phyloP scores from a whole-genome alignment of 2,329 filamentous ascomycete species.

The Neonectria magnoliae region DNA sequence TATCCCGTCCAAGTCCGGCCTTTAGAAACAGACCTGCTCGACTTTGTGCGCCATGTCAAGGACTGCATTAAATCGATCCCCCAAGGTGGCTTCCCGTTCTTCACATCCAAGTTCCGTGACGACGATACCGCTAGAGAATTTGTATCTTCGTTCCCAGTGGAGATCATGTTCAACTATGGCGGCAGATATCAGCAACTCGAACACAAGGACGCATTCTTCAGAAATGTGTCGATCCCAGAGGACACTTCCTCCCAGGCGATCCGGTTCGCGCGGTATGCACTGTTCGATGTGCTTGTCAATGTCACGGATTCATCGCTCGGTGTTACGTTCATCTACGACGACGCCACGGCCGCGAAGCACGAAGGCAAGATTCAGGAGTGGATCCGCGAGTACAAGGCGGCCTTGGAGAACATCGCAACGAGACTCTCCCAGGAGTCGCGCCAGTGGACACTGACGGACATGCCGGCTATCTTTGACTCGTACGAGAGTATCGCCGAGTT shows the following conservation, averaged over 20 bases:
- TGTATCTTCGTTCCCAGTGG: background rate
- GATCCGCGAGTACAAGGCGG: background rate
- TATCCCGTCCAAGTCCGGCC: conserved; percentile 5
- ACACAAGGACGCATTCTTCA: background rate
- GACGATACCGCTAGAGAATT: background rate
- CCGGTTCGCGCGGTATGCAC: background rate
- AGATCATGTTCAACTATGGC: conserved; percentile 9
- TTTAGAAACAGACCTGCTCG: too few species aligned
- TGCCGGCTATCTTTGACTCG: background rate
- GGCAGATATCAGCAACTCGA: conserved; percentile 6
- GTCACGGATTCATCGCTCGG: background rate
- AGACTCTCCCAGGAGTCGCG: background rate
- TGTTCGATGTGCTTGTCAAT: conserved; percentile 2
- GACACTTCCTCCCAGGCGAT: background rate
- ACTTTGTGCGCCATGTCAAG: too few species aligned
- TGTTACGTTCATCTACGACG: background rate
- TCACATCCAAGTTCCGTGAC: background rate
- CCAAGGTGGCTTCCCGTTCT: background rate
- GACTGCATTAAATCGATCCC: too few species aligned
- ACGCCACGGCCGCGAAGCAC: background rate
- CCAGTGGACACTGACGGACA: conserved; percentile 1
- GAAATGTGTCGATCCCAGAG: background rate
- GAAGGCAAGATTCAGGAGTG: background rate
- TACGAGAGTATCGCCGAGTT: background rate
- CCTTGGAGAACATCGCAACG: background rate